A percentile compares a stretch with the other conserved stretches of the same genome.
These are phyloP conservation scores for Aspergillus hancockii DNA, from an alignment of 495 filamentous ascomycete species.

Conservation along the genomic window DNA sequence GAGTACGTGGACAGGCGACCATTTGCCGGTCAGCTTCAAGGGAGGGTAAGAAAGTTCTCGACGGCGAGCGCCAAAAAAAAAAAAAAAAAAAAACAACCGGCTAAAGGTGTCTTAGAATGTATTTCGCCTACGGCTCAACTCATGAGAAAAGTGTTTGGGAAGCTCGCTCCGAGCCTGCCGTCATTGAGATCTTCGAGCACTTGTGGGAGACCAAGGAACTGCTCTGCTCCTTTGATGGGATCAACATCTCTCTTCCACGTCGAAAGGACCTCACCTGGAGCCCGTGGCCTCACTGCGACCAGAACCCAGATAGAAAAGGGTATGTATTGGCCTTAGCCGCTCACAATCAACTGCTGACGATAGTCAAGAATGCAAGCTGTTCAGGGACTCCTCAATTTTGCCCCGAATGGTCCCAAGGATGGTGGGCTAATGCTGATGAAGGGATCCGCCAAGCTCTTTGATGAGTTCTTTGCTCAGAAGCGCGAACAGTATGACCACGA, in stretches of 20 bases:
- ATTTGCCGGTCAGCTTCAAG: constrained; percentile 41
- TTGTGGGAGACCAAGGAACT: constrained; percentile 45
- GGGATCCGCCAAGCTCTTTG: constrained; percentile 37
- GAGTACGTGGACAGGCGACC: constrained; percentile 39
- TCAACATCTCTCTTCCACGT: constrained; percentile 36
- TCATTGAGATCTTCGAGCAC: constrained; percentile 40
- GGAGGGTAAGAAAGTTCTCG: constrained; percentile 23
- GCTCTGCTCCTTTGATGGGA: constrained; percentile 39
- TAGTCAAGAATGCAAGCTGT: constrained; percentile 30
- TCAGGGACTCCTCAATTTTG: constrained; percentile 41
- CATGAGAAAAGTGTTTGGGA: constrained; percentile 38
- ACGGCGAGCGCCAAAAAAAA: background rate
- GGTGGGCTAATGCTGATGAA: constrained; percentile 44
- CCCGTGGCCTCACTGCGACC: constrained; percentile 44
- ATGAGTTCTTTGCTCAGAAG: constrained; percentile 38
- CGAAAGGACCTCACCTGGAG: constrained; percentile 32
- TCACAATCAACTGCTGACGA: background rate
- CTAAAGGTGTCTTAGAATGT: constrained; percentile 23
- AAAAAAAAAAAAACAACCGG: background rate
- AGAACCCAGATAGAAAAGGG: constrained; percentile 39
- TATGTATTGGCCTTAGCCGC: constrained; percentile 1
- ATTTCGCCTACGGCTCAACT: constrained; percentile 26
- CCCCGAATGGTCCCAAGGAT: constrained; percentile 42
- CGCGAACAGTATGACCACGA: constrained; percentile 32
- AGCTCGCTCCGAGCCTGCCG: constrained; percentile 40